Conservation (phyloP, 164 flowering plant species). For the Vitis riparia region DNA sequence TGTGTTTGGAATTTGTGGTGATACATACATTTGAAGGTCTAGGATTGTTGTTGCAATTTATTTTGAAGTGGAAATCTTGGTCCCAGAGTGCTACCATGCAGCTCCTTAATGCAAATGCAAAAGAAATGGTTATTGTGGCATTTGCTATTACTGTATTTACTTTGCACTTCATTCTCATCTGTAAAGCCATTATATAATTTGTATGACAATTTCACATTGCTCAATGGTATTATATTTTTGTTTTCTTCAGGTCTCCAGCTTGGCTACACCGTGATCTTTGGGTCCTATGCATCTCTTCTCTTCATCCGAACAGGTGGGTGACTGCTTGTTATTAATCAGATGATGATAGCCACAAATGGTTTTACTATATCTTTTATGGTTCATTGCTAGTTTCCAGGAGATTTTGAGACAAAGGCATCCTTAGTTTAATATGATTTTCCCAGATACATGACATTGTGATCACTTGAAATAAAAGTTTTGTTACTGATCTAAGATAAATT, state of each 20-base stretch:
- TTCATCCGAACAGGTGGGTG: conserved; percentile 81
- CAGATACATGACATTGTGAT: not conserved
- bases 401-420: not conserved
- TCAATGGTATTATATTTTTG: not conserved
- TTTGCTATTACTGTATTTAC: not conserved
- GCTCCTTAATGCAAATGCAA: too few relatives aligned
- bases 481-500: not conserved
- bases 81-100: too few relatives aligned
- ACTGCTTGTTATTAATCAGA: not conserved
- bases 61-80: too few relatives aligned
- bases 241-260: conserved; percentile 78
- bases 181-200: not conserved
- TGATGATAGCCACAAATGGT: not conserved
- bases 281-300: conserved; percentile 87
- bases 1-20: too few relatives aligned
- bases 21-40: too few relatives aligned
- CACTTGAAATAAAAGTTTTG: not conserved
- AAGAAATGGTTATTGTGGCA: too few relatives aligned
- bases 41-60: too few relatives aligned
- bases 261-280: conserved; percentile 88
- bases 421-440: not conserved
- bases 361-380: not conserved
- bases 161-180: not conserved
- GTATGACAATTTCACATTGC: not conserved
- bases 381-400: not conserved